phyloP scores from a whole-genome alignment of 345 rosid species.

The Physaria fendleri region DNA sequence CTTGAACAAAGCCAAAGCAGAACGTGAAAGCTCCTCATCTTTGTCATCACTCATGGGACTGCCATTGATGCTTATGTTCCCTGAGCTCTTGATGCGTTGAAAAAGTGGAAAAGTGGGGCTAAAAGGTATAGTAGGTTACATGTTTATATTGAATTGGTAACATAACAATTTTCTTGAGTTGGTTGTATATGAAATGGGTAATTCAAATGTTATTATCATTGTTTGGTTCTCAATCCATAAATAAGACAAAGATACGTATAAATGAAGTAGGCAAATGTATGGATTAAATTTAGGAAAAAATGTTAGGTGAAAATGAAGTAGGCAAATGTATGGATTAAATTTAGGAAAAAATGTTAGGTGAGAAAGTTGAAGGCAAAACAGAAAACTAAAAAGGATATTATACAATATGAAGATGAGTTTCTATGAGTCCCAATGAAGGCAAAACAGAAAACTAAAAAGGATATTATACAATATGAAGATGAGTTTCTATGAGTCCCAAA shows the following conservation, averaged over 20 bases:
- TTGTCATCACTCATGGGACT: conserved; percentile 50
- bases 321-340: conserved; percentile 21
- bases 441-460: conserved; percentile 14
- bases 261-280: conserved; percentile 21
- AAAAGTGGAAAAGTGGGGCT: conserved; percentile 34
- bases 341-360: conserved; percentile 13
- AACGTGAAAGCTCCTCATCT: conserved; percentile 66
- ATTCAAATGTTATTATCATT: conserved; percentile 26
- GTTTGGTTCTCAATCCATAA: conserved; percentile 17
- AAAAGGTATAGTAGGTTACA: conserved; percentile 26
- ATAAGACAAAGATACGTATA: conserved; percentile 24
- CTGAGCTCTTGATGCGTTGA: conserved; percentile 47
- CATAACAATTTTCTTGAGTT: conserved; percentile 10
- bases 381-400: conserved; percentile 7
- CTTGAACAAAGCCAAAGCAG: conserved; percentile 62
- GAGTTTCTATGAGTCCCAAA: conserved; percentile 7
- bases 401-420: conserved; percentile 2
- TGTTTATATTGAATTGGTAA: conserved; percentile 22
- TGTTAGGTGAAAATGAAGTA: conserved; percentile 20
- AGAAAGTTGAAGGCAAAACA: conserved; percentile 28
- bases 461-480: not conserved
- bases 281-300: not conserved
- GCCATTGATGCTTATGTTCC: conserved; percentile 31
- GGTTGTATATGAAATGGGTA: conserved; percentile 12
- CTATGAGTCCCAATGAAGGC: conserved; percentile 24